Base-by-base conservation (phyloP, 2,329 filamentous ascomycete species). In the Curvularia sp. region DNA sequence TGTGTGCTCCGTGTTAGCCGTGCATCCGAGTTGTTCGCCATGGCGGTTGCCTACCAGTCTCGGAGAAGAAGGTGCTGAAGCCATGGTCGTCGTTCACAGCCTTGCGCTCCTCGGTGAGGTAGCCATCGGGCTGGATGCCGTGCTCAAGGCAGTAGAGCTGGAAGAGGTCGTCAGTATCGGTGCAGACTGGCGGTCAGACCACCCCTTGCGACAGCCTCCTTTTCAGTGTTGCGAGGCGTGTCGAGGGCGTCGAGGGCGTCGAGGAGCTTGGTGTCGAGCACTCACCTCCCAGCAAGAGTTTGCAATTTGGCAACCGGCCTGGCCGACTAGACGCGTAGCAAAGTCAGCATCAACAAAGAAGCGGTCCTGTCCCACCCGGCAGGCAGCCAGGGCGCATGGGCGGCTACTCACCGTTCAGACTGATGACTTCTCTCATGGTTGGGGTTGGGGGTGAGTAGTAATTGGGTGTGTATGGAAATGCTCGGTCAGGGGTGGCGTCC, bases 261-360 rank as follows among this genome's bases (percentile, higher is more conserved):
- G n/a, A 34, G 30, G 28, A 18, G 39, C 21, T 25, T 27, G 12
- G 38, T 36, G 52, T 52, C n/a, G 5, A 23, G 75, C 77, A 85
- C 92, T 85, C 85, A 99, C 95, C 93, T 99, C 95, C 95, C 95
- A 99, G 89, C 95, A 98, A 75, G 95, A 95, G 87, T 99, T 99
- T 84, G 94, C 95, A 79, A 99, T 99, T 82, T 99, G 95, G 89
- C 95, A 98, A 90, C 95, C 95, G 80, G 95, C 95, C 88, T 99
- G 95, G 84, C 95, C 95, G 87, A 99, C 95, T 99, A 81, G 77
- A 80, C 80, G 75, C 78, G 81, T 75, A 65, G n/a, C 64, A 76
- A 70, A 67, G 83, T 90, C 79, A 90, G 86, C 74, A 82, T 74
- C 57, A 59, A 67, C 55, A 65, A 63, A 64, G 47, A 62, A 60